Base-by-base conservation (phyloP, 352 stramenopile genomes). In the Bremia lactucae region DNA sequence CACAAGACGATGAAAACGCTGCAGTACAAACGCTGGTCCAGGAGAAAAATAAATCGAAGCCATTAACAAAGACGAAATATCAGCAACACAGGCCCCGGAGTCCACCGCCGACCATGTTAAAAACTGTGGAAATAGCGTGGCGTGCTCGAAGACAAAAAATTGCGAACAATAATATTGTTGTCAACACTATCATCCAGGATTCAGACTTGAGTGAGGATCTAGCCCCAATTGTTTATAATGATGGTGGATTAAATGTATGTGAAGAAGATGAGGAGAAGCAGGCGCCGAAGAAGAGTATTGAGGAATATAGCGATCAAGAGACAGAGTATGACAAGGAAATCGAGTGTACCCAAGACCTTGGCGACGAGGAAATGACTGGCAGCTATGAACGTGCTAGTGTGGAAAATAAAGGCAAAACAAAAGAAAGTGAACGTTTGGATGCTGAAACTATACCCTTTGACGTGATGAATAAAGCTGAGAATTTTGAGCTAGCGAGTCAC, bases 271-370 rank as follows among this genome's bases (percentile, higher is more conserved):
- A 8, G 0, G 23, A 2, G 41, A 45, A 28, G 36, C 21, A 46
- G 24, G 37, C 25, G 10, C 36, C 31, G 10, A 22, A 55, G 19
- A 16, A n/a, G 21, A 49, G 36, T 35, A 29, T 15, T 37, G 36
- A 42, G 26, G 44, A 58, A 31, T 42, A 55, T 21, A 62, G 42
- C 24, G 43, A 59, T 13, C 36, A 40, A 3, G 38, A 67, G 25
- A 49, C 46, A 6, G 41, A 59, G 29, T 24, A 52, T 38, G 57
- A 63, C 4, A 48, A 71, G 21, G 47, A 46, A 7, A 36, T 58
- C n/a, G 49, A 62, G 36, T 64, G 69, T 21, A 85, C 69, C 4
- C 65, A 85, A 44, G 41, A 42, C 14, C 44, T 85, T n/a, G 65
- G 69, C 3, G 65, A 78, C 4, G 42, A 66, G 16, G 51, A 42